Evolutionary conservation across 345 rosid species (phyloP), one percentile per base, ranked within the genome.

Genomic region (Nephelium lappaceum): DNA sequence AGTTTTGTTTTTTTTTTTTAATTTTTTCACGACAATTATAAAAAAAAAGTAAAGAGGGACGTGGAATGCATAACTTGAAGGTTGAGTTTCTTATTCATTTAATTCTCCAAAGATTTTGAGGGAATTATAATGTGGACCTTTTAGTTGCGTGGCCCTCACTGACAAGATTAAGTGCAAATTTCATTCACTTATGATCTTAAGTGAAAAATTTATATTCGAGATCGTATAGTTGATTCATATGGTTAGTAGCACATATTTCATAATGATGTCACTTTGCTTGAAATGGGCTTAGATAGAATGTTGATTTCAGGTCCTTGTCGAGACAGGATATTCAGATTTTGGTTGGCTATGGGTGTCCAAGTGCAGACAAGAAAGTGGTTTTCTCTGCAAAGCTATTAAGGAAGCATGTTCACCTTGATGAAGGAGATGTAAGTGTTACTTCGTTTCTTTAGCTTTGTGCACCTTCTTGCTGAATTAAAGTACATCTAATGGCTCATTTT

Each of bases 271-370:
- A 43, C 49, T 75, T 81, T 74, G 70, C 73, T 77, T 78, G 14
- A 60, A 31, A 11, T 78, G 77, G 76, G 82, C 83, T 82, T 79
- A 80, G 82, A 42, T 70, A 73, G 78, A 75, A 53, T 79, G 67
- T 84, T 82, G 79, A 77, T 86, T 85, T 82, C 92, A 96, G 98
- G 94, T 89, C 93, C 51, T 80, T 96, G 87, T 87, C 93, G 8
- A 88, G 94, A 83, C 84, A 91, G 84, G 99, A 93, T 80, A 91
- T 96, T 81, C 98, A 94, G 76, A 74, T 84, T 70, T 85, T 94
- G 86, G 98, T 96, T 24, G 97, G 98, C 11, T 88, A 93, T 85
- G 99, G 99, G 85, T 96, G 98, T 68, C 98, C 98, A 11, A 93
- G 85, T 75, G 87, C 90, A 23, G 97, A 92, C 84, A 94, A 89